Percentiles rank a stretch among this genome's conserved stretches.
Conservation (phyloP, 2,329 filamentous ascomycete genomes). For the Pestalotiopsis sp. region DNA sequence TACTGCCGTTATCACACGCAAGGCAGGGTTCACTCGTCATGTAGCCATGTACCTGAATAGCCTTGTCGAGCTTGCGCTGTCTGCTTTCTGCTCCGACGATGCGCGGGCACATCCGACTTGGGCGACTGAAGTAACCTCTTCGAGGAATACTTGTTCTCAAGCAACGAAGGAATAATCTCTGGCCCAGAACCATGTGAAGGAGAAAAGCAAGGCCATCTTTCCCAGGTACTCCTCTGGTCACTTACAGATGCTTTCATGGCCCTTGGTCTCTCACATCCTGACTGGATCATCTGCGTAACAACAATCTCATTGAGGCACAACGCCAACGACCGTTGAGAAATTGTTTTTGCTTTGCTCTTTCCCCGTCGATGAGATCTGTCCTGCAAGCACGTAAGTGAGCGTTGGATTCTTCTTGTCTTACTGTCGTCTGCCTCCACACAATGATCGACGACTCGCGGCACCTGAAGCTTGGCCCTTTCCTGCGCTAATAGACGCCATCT, state of each 20-base stretch:
- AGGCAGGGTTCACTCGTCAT: neutral
- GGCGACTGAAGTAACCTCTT: slow-evolving; percentile 10
- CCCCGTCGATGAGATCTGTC: neutral
- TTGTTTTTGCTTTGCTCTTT: slow-evolving; percentile 3
- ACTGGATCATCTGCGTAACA: neutral
- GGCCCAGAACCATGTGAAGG: neutral
- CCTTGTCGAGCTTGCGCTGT: neutral
- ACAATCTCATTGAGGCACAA: neutral
- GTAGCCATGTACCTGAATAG: neutral
- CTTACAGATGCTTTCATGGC: neutral
- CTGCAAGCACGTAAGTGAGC: neutral
- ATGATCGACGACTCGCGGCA: slow-evolving; percentile 8
- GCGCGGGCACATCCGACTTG: neutral
- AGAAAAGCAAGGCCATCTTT: slow-evolving; percentile 1
- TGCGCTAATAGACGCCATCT: slow-evolving; percentile 12
- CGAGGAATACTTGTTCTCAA: slow-evolving; percentile 1
- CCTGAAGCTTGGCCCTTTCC: slow-evolving; percentile 12
- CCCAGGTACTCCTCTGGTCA: slow-evolving; percentile 2
- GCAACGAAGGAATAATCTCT: neutral
- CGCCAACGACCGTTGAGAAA: slow-evolving; percentile 4
- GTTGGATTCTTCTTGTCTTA: slow-evolving; percentile 1
- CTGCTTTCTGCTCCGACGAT: neutral
- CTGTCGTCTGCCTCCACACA: neutral
- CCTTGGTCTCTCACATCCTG: neutral
- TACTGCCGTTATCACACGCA: slow-evolving; percentile 11